Evolutionary conservation across 164 flowering plant genomes (phyloP), one percentile per base, ranked within the genome.

Genomic region (Piper longum): DNA sequence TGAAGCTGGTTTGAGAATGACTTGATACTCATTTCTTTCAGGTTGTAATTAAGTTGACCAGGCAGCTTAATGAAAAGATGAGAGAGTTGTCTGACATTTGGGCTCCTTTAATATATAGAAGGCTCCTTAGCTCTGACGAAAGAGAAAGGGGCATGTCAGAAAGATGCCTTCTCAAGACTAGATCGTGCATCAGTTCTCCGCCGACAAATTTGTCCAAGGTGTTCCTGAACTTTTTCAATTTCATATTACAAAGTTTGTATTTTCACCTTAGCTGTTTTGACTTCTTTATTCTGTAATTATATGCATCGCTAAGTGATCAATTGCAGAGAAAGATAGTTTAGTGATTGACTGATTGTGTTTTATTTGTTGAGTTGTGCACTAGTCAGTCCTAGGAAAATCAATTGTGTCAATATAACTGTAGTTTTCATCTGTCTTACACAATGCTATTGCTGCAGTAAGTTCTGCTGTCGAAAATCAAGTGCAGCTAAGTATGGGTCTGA

Each of bases 81-180:
- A 84, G 81, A 76, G 76, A 77, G 52, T 61, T 71, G 7, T 81
- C 95, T 41, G 62, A 76, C 69, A 18, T 84, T 65, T 89, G 96
- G 95, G 81, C 77, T 67, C 95, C 96, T 66, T 79, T 85, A 56
- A 73, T 89, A 42, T 89, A 81, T 62, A 80, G 89, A 75, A 83
- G 89, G 71, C 88, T 87, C 70, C 65, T 89, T n/a, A 82, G 89
- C 70, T n/a, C 8, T 60, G 80, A 87, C 43, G 87, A 83, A 74
- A 84, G 78, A 72, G 93, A 85, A 70, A 80, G 84, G 64, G 91
- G 87, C 66, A 80, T 84, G 80, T 73, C 88, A 62, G 84, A 79
- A 67, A 78, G 93, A 72, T 87, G 89, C 66, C 70, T 87, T 60
- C 65, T 79, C 67, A 85, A 84, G 75, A 74, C 79, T 54, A 75